Evolutionary conservation across 2,329 filamentous ascomycete genomes (phyloP).

Genomic region (Hypoxylon sp.): DNA sequence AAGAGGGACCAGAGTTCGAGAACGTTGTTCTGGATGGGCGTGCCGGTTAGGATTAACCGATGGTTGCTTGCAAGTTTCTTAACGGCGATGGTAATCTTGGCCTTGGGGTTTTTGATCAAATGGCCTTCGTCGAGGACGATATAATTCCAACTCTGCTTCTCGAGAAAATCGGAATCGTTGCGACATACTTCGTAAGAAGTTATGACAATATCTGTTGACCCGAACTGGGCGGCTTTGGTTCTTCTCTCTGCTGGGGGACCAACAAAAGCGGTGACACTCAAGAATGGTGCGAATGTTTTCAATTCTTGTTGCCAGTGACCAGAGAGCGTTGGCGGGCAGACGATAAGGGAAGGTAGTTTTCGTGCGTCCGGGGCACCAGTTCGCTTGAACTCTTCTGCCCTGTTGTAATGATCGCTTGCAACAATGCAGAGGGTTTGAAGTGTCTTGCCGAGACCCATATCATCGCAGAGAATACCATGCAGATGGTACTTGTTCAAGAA

Average conservation of each 20-base stretch:
- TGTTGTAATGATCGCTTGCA: slow-evolving; percentile 93
- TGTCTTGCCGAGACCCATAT: slow-evolving; percentile 99
- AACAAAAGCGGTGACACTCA: slow-evolving; percentile 88
- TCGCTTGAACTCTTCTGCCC: slow-evolving; percentile 87
- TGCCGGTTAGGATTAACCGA: slow-evolving; percentile 93
- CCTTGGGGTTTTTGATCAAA: slow-evolving; percentile 97
- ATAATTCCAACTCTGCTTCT: slow-evolving; percentile 93
- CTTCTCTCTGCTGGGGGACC: slow-evolving; percentile 84
- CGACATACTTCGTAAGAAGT: slow-evolving; percentile 98
- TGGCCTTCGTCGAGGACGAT: slow-evolving; percentile 97
- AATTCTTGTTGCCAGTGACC: slow-evolving; percentile 99
- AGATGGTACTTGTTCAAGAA: slow-evolving; percentile 98
- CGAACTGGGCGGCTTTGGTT: slow-evolving; percentile 73
- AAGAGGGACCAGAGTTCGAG: slow-evolving; percentile 97
- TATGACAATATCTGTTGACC: slow-evolving; percentile 88
- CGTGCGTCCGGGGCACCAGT: slow-evolving; percentile 81
- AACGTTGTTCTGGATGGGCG: slow-evolving; percentile 97
- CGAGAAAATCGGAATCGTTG: slow-evolving; percentile 88
- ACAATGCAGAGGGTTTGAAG: slow-evolving; percentile 98
- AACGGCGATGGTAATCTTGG: slow-evolving; percentile 92
- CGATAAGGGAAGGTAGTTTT: slow-evolving; percentile 87
- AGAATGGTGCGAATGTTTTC: slow-evolving; percentile 92
- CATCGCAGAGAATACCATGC: slow-evolving; percentile 97
- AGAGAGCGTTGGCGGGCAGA: slow-evolving; percentile 94
- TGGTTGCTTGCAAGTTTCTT: slow-evolving; percentile 92